Evolutionary conservation across 2,329 filamentous ascomycete genomes (phyloP), one percentile per base, ranked within the genome.

Genomic region (Sclerotinia subarctica): DNA sequence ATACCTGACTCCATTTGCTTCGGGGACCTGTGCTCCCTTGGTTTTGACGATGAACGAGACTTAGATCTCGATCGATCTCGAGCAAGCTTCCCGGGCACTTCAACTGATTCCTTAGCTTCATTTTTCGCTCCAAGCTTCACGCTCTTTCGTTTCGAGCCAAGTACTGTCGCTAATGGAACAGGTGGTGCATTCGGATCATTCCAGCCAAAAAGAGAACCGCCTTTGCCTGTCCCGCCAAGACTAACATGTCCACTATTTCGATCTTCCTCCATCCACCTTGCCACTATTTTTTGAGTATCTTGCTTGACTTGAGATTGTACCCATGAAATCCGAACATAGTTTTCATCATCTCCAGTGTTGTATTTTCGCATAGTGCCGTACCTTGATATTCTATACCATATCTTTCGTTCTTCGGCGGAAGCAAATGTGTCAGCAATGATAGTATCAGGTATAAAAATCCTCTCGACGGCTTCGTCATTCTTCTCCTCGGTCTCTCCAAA

Each of bases 211-310:
- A 85, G 81, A 46, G 81, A 82, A 68, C 81, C 82, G 7, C 80
- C 81, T 51, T 82, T 83, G 24, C 81, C 80, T 24, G 76, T 76
- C 32, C 81, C 81, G 10, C 81, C 82, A 13, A 84, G 76, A 0
- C 79, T 79, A 17, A 81, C 77, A 59, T 82, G 82, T 1, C 86
- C 85, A 2, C 83, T 80, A 38, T 86, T 84, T 0, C 85, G 85
- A 72, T 88, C 87, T 72, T 89, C 85, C 72, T 88, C 85, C 82
- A 89, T 87, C 88, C 88, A 90, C 35, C 86, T 82, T 35, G 84
- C 81, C 24, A 90, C 87, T 52, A 86, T 86, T 68, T 83, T 82
- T 69, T 87, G 81, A 1, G 83, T 85, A 11, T 86, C 82, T 17
- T 78, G 76, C 32, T 85, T 85, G 2, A 87, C 78, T 8, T 81